These are phyloP conservation scores for Lyophyllum atratum DNA, from an alignment of 768 basidiomycete species.

Conservation along the genomic window DNA sequence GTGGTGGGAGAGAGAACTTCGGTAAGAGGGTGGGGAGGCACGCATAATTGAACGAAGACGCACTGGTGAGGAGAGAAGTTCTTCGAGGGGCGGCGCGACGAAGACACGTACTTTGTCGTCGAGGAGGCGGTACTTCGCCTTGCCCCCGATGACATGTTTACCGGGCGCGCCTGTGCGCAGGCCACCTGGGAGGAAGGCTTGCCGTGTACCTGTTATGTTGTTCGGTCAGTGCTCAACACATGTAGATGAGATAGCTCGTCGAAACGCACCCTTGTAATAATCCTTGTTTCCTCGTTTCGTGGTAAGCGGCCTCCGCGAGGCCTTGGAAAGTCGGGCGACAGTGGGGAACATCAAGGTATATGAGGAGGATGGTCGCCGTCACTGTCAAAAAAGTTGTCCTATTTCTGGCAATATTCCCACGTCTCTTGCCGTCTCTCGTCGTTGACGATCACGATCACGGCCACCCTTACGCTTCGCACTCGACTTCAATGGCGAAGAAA, in stretches of 20 bases:
- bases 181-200: slow-evolving; percentile 81
- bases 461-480: background rate
- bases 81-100: slow-evolving; percentile 74
- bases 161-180: slow-evolving; percentile 89
- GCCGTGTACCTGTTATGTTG: slow-evolving; percentile 65
- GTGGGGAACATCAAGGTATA: slow-evolving; percentile 64
- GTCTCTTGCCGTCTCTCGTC: background rate
- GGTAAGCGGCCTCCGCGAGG: slow-evolving; percentile 80
- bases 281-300: slow-evolving; percentile 93
- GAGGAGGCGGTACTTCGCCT: slow-evolving; percentile 77
- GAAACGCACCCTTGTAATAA: slow-evolving; percentile 90
- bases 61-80: slow-evolving; percentile 60
- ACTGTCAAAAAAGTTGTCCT: slow-evolving; percentile 11
- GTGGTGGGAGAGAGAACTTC: background rate
- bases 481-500: slow-evolving; percentile 65
- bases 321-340: slow-evolving; percentile 71
- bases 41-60: slow-evolving; percentile 23
- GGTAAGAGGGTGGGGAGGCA: background rate
- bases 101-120: slow-evolving; percentile 85
- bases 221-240: background rate
- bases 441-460: background rate
- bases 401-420: background rate
- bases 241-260: background rate
- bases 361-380: background rate
- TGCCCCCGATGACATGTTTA: slow-evolving; percentile 75